phyloP scores from a whole-genome alignment of 345 rosid genomes.

The Syzygium aqueum region DNA sequence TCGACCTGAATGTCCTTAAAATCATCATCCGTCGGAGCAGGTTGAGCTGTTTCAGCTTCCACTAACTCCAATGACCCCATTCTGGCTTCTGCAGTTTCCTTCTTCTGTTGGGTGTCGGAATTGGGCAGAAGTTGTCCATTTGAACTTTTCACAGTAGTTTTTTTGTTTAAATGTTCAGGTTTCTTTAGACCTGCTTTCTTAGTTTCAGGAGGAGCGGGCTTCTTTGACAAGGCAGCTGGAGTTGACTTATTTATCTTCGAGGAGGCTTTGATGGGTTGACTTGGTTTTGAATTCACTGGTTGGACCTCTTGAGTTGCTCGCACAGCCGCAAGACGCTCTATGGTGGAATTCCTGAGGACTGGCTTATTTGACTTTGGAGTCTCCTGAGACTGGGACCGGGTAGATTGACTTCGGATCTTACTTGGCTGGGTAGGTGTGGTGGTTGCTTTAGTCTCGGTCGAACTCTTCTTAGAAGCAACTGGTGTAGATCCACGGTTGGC shows the following conservation, averaged over 20 bases:
- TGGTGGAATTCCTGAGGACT: slow-evolving; percentile 68
- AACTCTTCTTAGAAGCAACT: slow-evolving; percentile 32
- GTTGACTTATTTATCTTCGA: slow-evolving; percentile 29
- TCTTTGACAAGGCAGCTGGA: slow-evolving; percentile 11
- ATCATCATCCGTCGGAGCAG: slow-evolving; percentile 20
- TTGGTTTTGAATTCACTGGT: slow-evolving; percentile 23
- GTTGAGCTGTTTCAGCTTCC: slow-evolving; percentile 11
- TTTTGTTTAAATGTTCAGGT: slow-evolving; percentile 29
- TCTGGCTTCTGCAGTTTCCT: slow-evolving; percentile 19
- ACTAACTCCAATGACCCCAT: slow-evolving; percentile 11
- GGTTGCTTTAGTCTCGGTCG: slow-evolving; percentile 16
- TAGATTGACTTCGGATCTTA: slow-evolving; percentile 16
- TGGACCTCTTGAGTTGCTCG: slow-evolving; percentile 35
- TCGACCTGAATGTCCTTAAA: slow-evolving; percentile 62
- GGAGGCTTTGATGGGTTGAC: slow-evolving; percentile 34
- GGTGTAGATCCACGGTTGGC: slow-evolving; percentile 23
- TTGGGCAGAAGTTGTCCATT: slow-evolving; percentile 16
- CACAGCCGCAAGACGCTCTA: slow-evolving; percentile 79
- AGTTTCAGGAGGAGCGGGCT: slow-evolving; percentile 16
- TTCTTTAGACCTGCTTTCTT: slow-evolving; percentile 26
- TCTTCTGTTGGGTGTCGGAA: slow-evolving; percentile 27
- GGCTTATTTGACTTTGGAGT: slow-evolving; percentile 36
- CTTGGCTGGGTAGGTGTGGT: slow-evolving; percentile 18
- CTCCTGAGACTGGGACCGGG: slow-evolving; percentile 20
- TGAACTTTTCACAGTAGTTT: slow-evolving; percentile 6